Conservation (phyloP, 768 basidiomycete genomes). For the Lentinus tigrinus region DNA sequence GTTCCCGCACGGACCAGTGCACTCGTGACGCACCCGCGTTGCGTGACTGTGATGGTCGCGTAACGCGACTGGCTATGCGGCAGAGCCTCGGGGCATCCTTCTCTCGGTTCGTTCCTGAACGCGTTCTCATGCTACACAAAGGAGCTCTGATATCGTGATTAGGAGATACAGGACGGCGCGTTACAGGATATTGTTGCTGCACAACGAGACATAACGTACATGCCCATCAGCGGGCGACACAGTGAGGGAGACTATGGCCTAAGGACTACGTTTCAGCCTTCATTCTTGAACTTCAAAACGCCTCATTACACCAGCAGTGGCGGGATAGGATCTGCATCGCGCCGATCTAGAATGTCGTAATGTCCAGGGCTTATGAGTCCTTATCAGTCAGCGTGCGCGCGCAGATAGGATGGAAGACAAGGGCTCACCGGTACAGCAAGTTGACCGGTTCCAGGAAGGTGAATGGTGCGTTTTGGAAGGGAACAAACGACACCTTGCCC, state of each 20-base stretch:
- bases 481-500: conserved; percentile 64
- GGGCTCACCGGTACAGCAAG: conserved; percentile 72
- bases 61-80: not conserved
- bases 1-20: conserved; percentile 21
- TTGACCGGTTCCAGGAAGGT: conserved; percentile 48
- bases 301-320: conserved; percentile 10
- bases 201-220: not conserved
- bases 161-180: not conserved
- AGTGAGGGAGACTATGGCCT: too few species aligned
- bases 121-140: not conserved
- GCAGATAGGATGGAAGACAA: not conserved
- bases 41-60: conserved; percentile 18
- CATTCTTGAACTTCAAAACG: not conserved
- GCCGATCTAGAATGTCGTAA: conserved; percentile 67
- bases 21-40: conserved; percentile 15
- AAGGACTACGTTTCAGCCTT: too few species aligned
- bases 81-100: not conserved
- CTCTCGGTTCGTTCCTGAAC: not conserved
- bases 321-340: conserved; percentile 25
- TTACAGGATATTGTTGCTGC: not conserved
- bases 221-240: not conserved
- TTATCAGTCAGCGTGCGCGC: not conserved
- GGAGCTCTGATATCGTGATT: not conserved
- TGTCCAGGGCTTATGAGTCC: conserved; percentile 68
- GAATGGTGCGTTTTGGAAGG: conserved; percentile 52